A percentile compares a stretch with the other conserved stretches of the same genome.
Conservation (phyloP, 805 yeast species). For the Yarrowia osloensis region DNA sequence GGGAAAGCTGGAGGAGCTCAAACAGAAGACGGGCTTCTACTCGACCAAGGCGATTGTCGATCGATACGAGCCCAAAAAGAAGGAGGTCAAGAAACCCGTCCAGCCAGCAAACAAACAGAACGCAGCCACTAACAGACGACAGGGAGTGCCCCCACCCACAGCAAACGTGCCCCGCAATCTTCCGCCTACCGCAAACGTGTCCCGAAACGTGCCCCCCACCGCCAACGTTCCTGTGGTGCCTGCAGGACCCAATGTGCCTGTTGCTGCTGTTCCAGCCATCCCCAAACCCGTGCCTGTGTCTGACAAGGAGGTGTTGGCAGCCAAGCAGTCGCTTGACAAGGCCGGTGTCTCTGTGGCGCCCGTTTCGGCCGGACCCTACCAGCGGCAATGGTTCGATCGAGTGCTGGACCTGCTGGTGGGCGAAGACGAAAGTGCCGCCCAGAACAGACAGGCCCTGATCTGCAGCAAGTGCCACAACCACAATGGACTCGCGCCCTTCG, state of each 20-base stretch:
- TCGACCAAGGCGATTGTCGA: slow-evolving; percentile 72
- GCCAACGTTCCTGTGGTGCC: neutral
- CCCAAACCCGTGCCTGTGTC: slow-evolving; percentile 9
- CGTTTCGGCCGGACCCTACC: slow-evolving; percentile 29
- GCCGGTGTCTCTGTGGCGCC: slow-evolving; percentile 11
- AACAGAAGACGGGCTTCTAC: slow-evolving; percentile 70
- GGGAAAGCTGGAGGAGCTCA: slow-evolving; percentile 63
- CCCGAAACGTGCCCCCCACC: too few relatives aligned
- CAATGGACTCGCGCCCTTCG: slow-evolving; percentile 82
- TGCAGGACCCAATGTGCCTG: neutral
- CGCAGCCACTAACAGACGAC: neutral
- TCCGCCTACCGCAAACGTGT: neutral
- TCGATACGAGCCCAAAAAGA: slow-evolving; percentile 61
- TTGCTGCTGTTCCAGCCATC: neutral
- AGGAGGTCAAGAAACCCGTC: slow-evolving; percentile 38
- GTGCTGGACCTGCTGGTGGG: slow-evolving; percentile 54
- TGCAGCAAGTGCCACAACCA: slow-evolving; percentile 65
- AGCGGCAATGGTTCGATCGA: slow-evolving; percentile 48
- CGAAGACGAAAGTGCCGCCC: slow-evolving; percentile 62
- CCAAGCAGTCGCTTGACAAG: neutral
- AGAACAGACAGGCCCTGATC: slow-evolving; percentile 67
- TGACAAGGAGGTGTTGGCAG: neutral
- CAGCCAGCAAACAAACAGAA: neutral
- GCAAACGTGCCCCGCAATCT: neutral
- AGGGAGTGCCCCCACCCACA: slow-evolving; percentile 8